A percentile compares a stretch with the other conserved stretches of the same genome.
phyloP scores from a whole-genome alignment of 2,329 filamentous ascomycete genomes.

The Monosporascus cannonballus region DNA sequence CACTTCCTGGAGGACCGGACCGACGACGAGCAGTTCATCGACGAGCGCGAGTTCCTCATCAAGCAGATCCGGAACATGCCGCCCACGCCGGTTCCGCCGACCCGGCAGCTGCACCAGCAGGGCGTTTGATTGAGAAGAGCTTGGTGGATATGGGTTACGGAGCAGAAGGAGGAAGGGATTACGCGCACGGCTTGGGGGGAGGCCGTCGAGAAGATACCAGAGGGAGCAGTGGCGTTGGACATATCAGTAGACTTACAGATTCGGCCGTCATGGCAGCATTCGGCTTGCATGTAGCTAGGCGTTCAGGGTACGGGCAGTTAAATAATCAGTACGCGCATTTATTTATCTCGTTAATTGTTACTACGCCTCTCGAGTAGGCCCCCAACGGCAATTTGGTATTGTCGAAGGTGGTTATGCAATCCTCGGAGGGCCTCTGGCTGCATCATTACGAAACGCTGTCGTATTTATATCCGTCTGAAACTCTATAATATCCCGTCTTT shows the following conservation, averaged over 20 bases:
- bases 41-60: conserved; percentile 95
- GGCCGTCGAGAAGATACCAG: not conserved
- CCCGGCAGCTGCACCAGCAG: conserved; percentile 31
- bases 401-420: no score
- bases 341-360: not conserved
- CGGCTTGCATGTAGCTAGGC: conserved; percentile 26
- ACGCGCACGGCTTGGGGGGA: conserved; percentile 1
- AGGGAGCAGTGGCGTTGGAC: not conserved
- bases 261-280: conserved; percentile 17
- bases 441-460: no score
- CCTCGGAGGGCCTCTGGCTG: no score
- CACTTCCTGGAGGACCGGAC: conserved; percentile 91
- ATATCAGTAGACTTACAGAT: conserved; percentile 9
- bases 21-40: conserved; percentile 97
- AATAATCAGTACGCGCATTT: not conserved
- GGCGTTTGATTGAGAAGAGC: conserved; percentile 12
- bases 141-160: not conserved
- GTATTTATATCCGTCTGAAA: no score
- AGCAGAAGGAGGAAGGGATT: not conserved
- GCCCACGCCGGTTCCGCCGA: conserved; percentile 46
- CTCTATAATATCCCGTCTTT: no score
- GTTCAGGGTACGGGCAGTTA: conserved; percentile 18
- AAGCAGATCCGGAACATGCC: conserved; percentile 80
- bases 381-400: no score
- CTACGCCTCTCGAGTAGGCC: not conserved